Base-by-base conservation (phyloP, 768 basidiomycete species). In the Floccularia luteovirens region DNA sequence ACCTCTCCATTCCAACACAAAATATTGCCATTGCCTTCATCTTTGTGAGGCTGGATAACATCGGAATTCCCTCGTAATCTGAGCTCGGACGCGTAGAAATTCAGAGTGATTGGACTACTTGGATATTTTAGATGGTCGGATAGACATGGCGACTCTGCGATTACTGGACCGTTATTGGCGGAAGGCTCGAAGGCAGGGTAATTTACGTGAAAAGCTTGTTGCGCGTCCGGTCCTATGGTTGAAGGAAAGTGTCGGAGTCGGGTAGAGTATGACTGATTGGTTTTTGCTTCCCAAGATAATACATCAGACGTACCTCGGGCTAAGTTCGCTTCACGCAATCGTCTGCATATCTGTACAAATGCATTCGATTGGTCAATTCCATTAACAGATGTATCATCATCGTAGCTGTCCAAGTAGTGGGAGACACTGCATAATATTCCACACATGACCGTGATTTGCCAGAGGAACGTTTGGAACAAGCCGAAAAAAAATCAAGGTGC, bases 1-100 rank as follows among this genome's bases (percentile, higher is more conserved):
- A 81, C 87, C 66, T 92, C 86, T 44, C 90, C 90, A 52, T 90
- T 90, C 84, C 85, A 92, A 52, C 87, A 90, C 20, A 92, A 58
- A 2, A 87, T 53, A 51, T 81, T 70, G 5, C 72, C 77, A 11
- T 63, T n/a, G n/a, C n/a, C 7, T 34, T 34, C 65, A 24, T 58
- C 47, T 11, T 60, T 50, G 53, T 90, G 87, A 20, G 90, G 90
- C 54, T 93, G 90, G 2, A 68, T 56, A 12, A 89, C 57, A 0
- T 67, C 65, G 7, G 59, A 49, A 6, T 53, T 49, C 1, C 90
- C 90, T 44, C 90, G 67, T 36, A 93, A 59, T 40, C 75, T 72
- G 38, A 93, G 69, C 52, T 90, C 86, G 0, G 88, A 88, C 1
- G 77, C 79, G 53, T 77, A 85, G 43, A 88, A 79, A 13, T 73